Evolutionary conservation across 192 early-diverging fungal species (phyloP).

Genomic region (Gonapodya prolifera): DNA sequence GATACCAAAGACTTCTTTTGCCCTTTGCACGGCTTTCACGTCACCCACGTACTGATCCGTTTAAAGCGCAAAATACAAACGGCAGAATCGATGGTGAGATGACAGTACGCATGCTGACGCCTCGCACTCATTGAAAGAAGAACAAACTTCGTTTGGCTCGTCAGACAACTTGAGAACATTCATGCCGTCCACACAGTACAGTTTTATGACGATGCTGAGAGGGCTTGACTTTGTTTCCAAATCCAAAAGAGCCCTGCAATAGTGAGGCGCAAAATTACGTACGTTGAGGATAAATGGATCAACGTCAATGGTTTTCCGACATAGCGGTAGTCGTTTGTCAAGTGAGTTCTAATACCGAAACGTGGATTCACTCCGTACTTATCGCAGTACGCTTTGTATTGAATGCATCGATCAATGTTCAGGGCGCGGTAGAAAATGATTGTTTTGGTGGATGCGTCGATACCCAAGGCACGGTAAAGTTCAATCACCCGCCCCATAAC

Average conservation of each 20-base stretch:
- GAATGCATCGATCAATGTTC: slow-evolving; percentile 30
- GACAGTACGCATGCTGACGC: no score
- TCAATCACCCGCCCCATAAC: slow-evolving; percentile 41
- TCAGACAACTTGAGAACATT: slow-evolving; percentile 62
- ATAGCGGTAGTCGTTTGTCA: slow-evolving; percentile 53
- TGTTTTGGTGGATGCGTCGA: slow-evolving; percentile 43
- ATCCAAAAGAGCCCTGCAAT: slow-evolving; percentile 12
- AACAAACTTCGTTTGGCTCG: slow-evolving; percentile 30
- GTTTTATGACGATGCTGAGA: slow-evolving; percentile 65
- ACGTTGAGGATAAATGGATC: neutral
- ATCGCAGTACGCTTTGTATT: slow-evolving; percentile 30
- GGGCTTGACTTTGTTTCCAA: slow-evolving; percentile 23
- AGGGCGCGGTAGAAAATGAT: slow-evolving; percentile 63
- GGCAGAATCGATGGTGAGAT: no score
- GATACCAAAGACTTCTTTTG: slow-evolving; percentile 26
- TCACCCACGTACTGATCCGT: slow-evolving; percentile 20
- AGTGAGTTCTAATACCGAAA: slow-evolving; percentile 64
- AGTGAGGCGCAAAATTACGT: neutral
- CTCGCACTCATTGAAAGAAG: no score
- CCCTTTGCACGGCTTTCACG: slow-evolving; percentile 26
- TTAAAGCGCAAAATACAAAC: no score
- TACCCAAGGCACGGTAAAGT: slow-evolving; percentile 40
- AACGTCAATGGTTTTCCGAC: neutral
- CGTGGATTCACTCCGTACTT: slow-evolving; percentile 29
- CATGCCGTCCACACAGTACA: slow-evolving; percentile 37